Percentiles rank a stretch among this genome's conserved stretches.
Conservation (phyloP, 495 filamentous ascomycete species). For the Aspergillus affinis region DNA sequence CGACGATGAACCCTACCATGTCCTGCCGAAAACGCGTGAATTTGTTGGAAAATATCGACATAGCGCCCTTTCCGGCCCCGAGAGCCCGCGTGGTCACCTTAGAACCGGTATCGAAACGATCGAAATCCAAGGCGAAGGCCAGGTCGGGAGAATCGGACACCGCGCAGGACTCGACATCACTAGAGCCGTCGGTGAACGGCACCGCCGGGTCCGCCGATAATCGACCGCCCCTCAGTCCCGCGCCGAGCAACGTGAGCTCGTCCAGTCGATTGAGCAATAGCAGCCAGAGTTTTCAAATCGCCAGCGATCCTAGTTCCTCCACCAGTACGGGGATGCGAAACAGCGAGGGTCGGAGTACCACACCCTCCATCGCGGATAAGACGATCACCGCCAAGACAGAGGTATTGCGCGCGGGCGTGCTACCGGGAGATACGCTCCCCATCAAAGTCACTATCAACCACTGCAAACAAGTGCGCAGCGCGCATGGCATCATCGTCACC, state of each 20-base stretch:
- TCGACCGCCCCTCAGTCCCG: constrained; percentile 51
- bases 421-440: constrained; percentile 80
- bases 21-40: constrained; percentile 78
- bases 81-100: constrained; percentile 76
- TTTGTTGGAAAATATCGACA: constrained; percentile 70
- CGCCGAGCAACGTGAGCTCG: constrained; percentile 63
- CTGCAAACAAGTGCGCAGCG: constrained; percentile 79
- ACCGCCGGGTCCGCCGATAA: constrained; percentile 22
- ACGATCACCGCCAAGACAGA: constrained; percentile 89
- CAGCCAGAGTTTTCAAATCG: constrained; percentile 53
- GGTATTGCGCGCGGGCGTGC: constrained; percentile 74
- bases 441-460: constrained; percentile 82
- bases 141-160: constrained; percentile 37
- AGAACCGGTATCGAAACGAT: constrained; percentile 64
- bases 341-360: constrained; percentile 44
- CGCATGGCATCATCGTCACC: constrained; percentile 90
- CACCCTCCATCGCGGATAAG: constrained; percentile 49
- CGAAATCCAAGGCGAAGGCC: constrained; percentile 47
- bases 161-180: constrained; percentile 35
- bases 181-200: constrained; percentile 34
- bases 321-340: constrained; percentile 38
- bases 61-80: constrained; percentile 54
- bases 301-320: constrained; percentile 37
- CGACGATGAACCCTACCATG: constrained; percentile 75
- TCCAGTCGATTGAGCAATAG: constrained; percentile 61